Base-by-base conservation (phyloP, 83 land plant genomes). In the Picea engelmannii region DNA sequence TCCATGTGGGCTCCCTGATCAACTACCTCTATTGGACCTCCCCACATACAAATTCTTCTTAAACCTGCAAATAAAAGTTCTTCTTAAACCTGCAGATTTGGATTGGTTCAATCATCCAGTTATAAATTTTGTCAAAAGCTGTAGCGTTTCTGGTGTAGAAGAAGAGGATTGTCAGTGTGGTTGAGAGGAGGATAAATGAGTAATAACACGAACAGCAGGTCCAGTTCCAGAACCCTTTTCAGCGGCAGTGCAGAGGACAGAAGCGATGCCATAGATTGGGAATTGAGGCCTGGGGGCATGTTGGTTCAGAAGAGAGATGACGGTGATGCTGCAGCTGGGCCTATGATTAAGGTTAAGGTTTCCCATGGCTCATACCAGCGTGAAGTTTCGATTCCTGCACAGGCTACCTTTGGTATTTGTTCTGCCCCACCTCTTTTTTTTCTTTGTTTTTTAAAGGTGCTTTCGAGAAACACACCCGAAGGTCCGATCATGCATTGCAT, bases 211-310 rank as follows among this genome's bases (percentile, higher is more conserved):
- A 74, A 17, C 24, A 18, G 4, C 20, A 42, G 16, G 58, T 47
- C 52, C 58, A 74, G 23, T 74, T 74, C 77, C 15, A 74, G 55
- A 47, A 55, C 24, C 25, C 59, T 12, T 74, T 8, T 20, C 23
- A 74, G 27, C 21, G 59, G 59, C 16, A 74, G 77, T 13, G 77
- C 88, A 69, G 63, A 82, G 82, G 83, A 71, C 55, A 84, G 27
- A 35, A 66, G 78, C 13, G 88, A 81, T 55, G 78, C n/a, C 40
- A 85, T 89, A 2, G 91, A 83, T 5, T 90, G 91, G 91, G 92
- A 90, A 80, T 64, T 90, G 80, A 66, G 88, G 82, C 94, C 92
- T 12, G 92, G 90, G 21, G 94, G 90, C 0, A 90, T 92, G 89
- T n/a, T n/a, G n/a, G n/a, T n/a, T n/a, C n/a, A n/a, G 78, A 90